Conservation (phyloP, 108 stramenopile genomes). For the Skeletonema marinoi region DNA sequence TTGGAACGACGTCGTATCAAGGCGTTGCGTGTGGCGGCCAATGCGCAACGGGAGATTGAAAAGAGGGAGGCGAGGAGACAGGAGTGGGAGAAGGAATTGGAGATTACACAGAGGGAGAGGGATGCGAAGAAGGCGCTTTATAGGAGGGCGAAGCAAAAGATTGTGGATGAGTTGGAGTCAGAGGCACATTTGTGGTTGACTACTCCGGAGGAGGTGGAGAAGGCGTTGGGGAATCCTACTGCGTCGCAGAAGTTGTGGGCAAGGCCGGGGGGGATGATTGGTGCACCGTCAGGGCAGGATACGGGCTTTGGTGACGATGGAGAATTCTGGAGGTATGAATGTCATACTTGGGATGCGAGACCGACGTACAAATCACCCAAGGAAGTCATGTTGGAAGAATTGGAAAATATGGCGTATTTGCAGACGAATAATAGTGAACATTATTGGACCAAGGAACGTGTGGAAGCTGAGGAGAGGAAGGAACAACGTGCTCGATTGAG, state of each 20-base stretch:
- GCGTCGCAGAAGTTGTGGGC: conserved; percentile 77
- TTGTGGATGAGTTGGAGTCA: conserved; percentile 80
- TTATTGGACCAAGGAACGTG: conserved; percentile 77
- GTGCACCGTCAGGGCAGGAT: conserved; percentile 56
- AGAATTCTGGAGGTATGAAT: conserved; percentile 82
- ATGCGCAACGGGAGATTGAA: conserved; percentile 60
- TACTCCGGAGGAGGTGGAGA: conserved; percentile 81
- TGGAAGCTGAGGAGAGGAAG: conserved; percentile 47
- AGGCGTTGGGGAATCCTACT: conserved; percentile 61
- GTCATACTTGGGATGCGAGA: conserved; percentile 71
- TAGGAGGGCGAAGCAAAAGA: conserved; percentile 55
- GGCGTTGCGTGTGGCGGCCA: conserved; percentile 62
- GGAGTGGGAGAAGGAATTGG: conserved; percentile 71
- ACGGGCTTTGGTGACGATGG: conserved; percentile 68
- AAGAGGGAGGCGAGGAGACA: conserved; percentile 41
- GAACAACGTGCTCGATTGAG: conserved; percentile 78
- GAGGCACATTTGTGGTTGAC: conserved; percentile 82
- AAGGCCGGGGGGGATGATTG: conserved; percentile 64
- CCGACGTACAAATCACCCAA: conserved; percentile 69
- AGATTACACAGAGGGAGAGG: conserved; percentile 55
- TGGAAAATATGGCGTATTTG: conserved; percentile 63
- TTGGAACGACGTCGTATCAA: conserved; percentile 79
- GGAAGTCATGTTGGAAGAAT: conserved; percentile 65
- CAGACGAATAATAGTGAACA: conserved; percentile 66
- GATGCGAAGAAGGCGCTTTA: conserved; percentile 56